These are phyloP conservation scores for Coleophoma cylindrospora DNA, from an alignment of 2,329 filamentous ascomycete species.

Conservation along the genomic window DNA sequence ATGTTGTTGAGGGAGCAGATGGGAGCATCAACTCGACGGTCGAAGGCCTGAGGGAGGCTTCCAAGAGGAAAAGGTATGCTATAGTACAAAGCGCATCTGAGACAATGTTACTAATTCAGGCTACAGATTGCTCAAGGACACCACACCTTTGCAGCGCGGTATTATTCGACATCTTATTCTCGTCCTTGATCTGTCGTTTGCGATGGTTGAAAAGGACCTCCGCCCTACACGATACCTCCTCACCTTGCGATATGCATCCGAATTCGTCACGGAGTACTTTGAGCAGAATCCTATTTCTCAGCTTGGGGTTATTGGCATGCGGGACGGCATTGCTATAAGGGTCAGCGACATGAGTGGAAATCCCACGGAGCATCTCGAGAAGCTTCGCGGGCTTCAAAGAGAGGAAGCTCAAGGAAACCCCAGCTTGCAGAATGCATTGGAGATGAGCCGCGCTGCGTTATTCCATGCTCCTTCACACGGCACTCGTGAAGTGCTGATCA, in stretches of 20 bases:
- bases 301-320: slow-evolving; percentile 87
- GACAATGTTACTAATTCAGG: not conserved
- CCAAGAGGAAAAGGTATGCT: slow-evolving; percentile 68
- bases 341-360: slow-evolving; percentile 91
- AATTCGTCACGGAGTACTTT: slow-evolving; percentile 92
- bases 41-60: slow-evolving; percentile 71
- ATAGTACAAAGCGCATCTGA: too few relatives aligned
- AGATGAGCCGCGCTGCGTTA: slow-evolving; percentile 90
- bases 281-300: slow-evolving; percentile 99
- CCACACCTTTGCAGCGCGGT: slow-evolving; percentile 88
- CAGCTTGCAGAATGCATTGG: slow-evolving; percentile 88
- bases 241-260: slow-evolving; percentile 73
- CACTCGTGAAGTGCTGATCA: slow-evolving; percentile 85
- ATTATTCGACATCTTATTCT: slow-evolving; percentile 96
- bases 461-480: slow-evolving; percentile 92
- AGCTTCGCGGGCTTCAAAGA: slow-evolving; percentile 61
- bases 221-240: slow-evolving; percentile 83
- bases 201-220: slow-evolving; percentile 94
- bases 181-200: slow-evolving; percentile 84
- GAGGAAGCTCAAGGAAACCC: slow-evolving; percentile 69
- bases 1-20: slow-evolving; percentile 72
- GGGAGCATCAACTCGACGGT: slow-evolving; percentile 69
- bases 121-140: slow-evolving; percentile 78
- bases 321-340: slow-evolving; percentile 80
- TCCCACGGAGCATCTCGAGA: slow-evolving; percentile 79